These are phyloP conservation scores for Hygrophorus pudorinus DNA, from an alignment of 768 basidiomycete species.

Conservation along the genomic window DNA sequence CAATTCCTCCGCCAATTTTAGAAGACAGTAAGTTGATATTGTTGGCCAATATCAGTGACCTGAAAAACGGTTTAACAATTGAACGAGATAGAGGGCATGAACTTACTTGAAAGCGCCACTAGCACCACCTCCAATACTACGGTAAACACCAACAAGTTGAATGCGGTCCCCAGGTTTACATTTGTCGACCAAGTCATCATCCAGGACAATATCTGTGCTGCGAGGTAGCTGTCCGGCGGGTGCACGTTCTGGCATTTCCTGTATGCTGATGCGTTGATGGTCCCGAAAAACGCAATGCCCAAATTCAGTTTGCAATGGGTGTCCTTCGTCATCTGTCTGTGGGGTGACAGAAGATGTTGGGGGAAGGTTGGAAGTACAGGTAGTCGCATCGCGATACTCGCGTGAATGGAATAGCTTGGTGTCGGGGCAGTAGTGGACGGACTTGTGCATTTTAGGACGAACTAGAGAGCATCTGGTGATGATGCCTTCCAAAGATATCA, in stretches of 20 bases:
- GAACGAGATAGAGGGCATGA: constrained; percentile 3
- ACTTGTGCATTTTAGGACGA: constrained; percentile 96
- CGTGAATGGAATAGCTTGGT: constrained; percentile 78
- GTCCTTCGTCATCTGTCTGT: constrained; percentile 85
- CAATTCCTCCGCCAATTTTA: constrained; percentile 91
- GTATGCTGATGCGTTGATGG: constrained; percentile 95
- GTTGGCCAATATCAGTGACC: constrained; percentile 89
- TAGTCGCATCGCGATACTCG: constrained; percentile 88
- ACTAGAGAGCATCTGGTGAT: constrained; percentile 97
- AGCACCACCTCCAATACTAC: constrained; percentile 86
- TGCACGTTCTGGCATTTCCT: constrained; percentile 99
- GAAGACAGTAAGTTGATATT: constrained; percentile 92
- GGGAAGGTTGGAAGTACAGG: constrained; percentile 75
- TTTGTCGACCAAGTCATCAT: constrained; percentile 93
- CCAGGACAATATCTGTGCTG: constrained; percentile 91
- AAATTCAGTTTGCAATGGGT: constrained; percentile 82
- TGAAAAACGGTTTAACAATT: constrained; percentile 21
- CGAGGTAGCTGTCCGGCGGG: constrained; percentile 95
- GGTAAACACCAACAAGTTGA: constrained; percentile 91
- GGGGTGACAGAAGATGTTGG: constrained; percentile 84
- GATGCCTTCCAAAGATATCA: constrained; percentile 97
- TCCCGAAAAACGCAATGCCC: constrained; percentile 89
- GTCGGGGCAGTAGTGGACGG: constrained; percentile 90
- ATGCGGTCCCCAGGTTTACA: constrained; percentile 98
- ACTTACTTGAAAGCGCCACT: constrained; percentile 89